Evolutionary conservation across 306 rosid species (phyloP), one percentile per base, ranked within the genome.

Genomic region (Ziziphus jujuba): DNA sequence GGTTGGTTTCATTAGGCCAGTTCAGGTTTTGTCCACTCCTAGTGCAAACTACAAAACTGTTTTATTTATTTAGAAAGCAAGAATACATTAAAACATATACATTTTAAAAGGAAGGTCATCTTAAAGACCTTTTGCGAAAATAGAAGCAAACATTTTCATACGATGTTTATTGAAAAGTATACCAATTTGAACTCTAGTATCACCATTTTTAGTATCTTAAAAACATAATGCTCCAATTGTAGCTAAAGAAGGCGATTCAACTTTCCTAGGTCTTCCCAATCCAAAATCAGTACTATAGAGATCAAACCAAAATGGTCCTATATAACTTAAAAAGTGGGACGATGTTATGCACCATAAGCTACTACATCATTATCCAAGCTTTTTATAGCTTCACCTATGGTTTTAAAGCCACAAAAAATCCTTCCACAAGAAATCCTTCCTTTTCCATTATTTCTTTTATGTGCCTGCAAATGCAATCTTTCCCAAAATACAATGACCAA

Each of bases 231-330:
- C 77, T 44, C 69, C 28, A 1, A 56, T 40, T 40, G 19, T 20
- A 40, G 58, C 72, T n/a, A n/a, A n/a, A n/a, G n/a, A n/a, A 23
- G 72, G 55, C 2, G 77, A 4, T 3, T 76, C 80, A 13, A 70
- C 74, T 59, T 70, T 84, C 36, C 19, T 51, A 0, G 85, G 88
- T 25, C 22, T 80, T 36, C 85, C 85, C 85, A 80, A 83, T 1
- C 88, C 83, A 59, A 80, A 84, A 55, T 84, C 85, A 36, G 48
- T 50, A 21, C 22, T 25, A 13, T 80, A 84, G 52, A 71, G 48
- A 55, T 54, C 79, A 61, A 84, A 80, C 22, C 67, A 15, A 31
- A 76, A 72, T 2, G 83, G 75, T 8, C 85, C 83, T 6, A 33
- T 38, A 2, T 0, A 38, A 0, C 14, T 47, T 45, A 10, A 25